These are phyloP conservation scores for Candida broadrunensis DNA, from an alignment of 805 yeast species.

Conservation along the genomic window DNA sequence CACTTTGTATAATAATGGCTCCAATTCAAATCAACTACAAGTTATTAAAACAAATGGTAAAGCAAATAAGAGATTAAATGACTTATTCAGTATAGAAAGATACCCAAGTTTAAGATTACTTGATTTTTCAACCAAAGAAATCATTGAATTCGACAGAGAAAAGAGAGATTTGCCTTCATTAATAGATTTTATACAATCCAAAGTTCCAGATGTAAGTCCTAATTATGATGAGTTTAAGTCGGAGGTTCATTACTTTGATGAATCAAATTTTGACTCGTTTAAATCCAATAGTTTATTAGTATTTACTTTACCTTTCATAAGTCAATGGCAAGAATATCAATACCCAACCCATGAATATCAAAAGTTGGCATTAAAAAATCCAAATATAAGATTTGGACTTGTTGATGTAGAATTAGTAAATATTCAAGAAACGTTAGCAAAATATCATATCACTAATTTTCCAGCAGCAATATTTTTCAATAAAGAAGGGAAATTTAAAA, in stretches of 20 bases:
- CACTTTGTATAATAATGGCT: slow-evolving; percentile 37
- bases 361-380: slow-evolving; percentile 15
- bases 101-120: slow-evolving; percentile 52
- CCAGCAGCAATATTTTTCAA: slow-evolving; percentile 30
- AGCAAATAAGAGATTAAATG: slow-evolving; percentile 28
- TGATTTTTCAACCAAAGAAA: slow-evolving; percentile 37
- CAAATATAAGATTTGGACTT: slow-evolving; percentile 17
- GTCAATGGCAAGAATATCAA: slow-evolving; percentile 30
- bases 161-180: slow-evolving; percentile 17
- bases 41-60: slow-evolving; percentile 27
- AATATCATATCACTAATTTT: slow-evolving; percentile 27
- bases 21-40: slow-evolving; percentile 32
- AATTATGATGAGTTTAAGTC: slow-evolving; percentile 19
- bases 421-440: slow-evolving; percentile 15
- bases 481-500: slow-evolving; percentile 20
- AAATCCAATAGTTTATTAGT: slow-evolving; percentile 18
- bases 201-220: slow-evolving; percentile 14
- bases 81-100: slow-evolving; percentile 36
- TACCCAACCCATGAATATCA: slow-evolving; percentile 36
- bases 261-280: slow-evolving; percentile 3
- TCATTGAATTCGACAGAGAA: slow-evolving; percentile 26
- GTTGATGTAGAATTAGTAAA: slow-evolving; percentile 21
- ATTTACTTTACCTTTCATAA: slow-evolving; percentile 17
- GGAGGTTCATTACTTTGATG: slow-evolving; percentile 10
- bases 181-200: slow-evolving; percentile 18